phyloP scores from a whole-genome alignment of 176 grass and related monocot genomes.

The Paspalum vaginatum region DNA sequence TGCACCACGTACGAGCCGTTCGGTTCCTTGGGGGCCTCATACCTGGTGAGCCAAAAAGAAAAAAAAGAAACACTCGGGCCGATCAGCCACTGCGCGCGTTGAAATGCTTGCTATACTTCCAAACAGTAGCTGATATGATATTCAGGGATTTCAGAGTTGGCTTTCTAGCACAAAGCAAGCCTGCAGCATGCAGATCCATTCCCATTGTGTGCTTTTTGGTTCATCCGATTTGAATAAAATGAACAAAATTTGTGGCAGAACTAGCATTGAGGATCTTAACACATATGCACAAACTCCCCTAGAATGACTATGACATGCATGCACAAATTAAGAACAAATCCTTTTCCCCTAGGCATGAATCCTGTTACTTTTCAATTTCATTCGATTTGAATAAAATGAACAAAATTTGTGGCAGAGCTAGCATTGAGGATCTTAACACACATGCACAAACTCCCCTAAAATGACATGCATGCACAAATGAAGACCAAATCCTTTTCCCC shows the following conservation, averaged over 20 bases:
- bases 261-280: background rate
- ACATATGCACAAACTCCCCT: background rate
- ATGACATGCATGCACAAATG: background rate
- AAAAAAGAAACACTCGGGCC: too few species aligned
- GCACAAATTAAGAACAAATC: background rate
- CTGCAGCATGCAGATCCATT: background rate
- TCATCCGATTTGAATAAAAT: background rate
- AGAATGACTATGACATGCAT: background rate
- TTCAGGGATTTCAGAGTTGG: background rate
- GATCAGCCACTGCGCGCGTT: too few species aligned
- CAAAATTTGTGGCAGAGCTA: background rate
- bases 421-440: background rate
- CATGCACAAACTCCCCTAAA: background rate
- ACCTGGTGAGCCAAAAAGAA: background rate
- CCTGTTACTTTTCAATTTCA: too few species aligned
- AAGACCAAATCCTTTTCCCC: background rate
- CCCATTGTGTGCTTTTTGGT: background rate
- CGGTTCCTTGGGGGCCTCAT: constrained; percentile 63
- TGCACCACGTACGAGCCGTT: constrained; percentile 72
- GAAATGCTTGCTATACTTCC: too few species aligned
- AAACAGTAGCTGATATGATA: background rate
- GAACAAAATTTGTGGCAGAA: background rate
- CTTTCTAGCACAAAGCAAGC: background rate
- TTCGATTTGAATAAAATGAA: too few species aligned
- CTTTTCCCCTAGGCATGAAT: too few species aligned